Base-by-base conservation (phyloP, 176 grass and related monocot genomes). In the Lolium perenne region DNA sequence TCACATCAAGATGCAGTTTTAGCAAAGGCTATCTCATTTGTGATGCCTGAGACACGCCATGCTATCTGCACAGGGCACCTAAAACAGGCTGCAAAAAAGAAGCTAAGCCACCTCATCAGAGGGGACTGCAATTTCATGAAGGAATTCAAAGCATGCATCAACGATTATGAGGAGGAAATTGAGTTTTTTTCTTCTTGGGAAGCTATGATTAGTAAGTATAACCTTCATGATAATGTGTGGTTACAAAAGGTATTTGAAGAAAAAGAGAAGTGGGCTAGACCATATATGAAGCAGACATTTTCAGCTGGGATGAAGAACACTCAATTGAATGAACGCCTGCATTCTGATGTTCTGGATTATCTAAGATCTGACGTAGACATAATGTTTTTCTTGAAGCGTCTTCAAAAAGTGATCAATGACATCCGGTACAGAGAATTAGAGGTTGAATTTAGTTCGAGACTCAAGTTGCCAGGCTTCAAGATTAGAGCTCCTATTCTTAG, bases 401-500 rank as follows among this genome's bases (percentile, higher is more conserved):
- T 56, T 56, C 54, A 56, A 56, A 56, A 20, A 18, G 54, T 56
- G 54, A 56, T 20, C 16, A 56, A 56, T 56, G 54, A 56, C 54
- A 56, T 16, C 17, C 54, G 54, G 1, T 56, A 56, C 17, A 56
- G 60, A 78, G 83, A 85, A 82, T 68, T 92, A 41, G 88, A 95
- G 35, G 62, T 84, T 18, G 86, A 91, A 59, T 95, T 84, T 21
- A 79, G 80, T 74, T 90, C 83, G 18, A 82, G 80, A 54, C 17
- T 89, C 10, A 89, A 91, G 80, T 76, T 95, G 26, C 71, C 88
- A 56, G 54, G 54, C 54, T 56, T 56, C 16, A 20, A 56, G 54
- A 56, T 12, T 79, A 92, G 85, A 85, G 91, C 88, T 13, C 93
- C 86, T 40, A 85, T 95, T 85, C 80, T 92, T 29, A 87, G 38